Conservation (phyloP, 148 eudicot species). For the Camellia japonica region DNA sequence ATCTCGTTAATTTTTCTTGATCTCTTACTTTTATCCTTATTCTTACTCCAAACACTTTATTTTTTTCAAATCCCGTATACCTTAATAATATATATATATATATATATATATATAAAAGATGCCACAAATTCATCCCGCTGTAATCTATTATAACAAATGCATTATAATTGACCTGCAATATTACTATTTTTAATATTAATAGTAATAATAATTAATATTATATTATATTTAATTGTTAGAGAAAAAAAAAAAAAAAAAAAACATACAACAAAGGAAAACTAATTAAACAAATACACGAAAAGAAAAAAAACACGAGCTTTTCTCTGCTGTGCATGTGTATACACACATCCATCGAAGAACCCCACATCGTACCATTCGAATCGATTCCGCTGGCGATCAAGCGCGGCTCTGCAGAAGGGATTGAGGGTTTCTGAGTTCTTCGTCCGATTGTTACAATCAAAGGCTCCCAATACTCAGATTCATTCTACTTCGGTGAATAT, state of each 20-base stretch:
- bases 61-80: no score
- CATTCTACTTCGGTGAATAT: not conserved
- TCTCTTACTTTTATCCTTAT: no score
- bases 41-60: no score
- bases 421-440: not conserved
- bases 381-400: not conserved
- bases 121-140: no score
- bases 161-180: no score
- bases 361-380: not conserved
- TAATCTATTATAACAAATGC: no score
- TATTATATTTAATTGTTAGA: not conserved
- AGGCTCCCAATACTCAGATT: not conserved
- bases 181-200: no score
- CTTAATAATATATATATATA: not conserved
- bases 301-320: not conserved
- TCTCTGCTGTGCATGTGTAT: not conserved
- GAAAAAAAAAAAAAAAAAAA: not conserved
- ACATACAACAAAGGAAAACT: not conserved
- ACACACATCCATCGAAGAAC: not conserved
- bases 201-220: not conserved
- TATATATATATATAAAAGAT: not conserved
- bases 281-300: not conserved
- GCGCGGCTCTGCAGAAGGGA: not conserved
- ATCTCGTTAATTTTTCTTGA: no score
- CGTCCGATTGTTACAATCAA: not conserved